Evolutionary conservation across 140 eudicot genomes (phyloP).

Genomic region (Oenanthe javanica): DNA sequence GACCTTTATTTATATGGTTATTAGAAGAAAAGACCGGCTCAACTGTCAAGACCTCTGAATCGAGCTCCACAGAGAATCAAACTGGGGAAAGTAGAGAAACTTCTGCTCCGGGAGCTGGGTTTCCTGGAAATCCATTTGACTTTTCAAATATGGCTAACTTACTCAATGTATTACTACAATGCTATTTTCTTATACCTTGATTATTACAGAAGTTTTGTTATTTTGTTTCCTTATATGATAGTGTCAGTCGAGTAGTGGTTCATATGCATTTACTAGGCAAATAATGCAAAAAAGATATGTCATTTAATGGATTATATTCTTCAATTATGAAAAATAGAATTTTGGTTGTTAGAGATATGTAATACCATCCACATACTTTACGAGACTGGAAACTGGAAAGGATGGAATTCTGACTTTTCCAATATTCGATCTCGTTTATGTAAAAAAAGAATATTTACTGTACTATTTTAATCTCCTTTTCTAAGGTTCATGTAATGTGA

Average conservation of each 20-base stretch:
- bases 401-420: background rate
- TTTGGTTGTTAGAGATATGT: background rate
- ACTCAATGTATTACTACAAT: background rate
- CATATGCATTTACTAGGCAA: background rate
- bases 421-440: background rate
- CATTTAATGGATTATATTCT: background rate
- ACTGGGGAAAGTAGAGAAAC: background rate
- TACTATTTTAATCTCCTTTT: background rate
- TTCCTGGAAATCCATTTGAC: constrained; percentile 6
- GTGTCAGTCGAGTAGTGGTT: background rate
- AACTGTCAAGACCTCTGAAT: background rate
- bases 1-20: background rate
- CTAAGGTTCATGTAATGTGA: constrained; percentile 2
- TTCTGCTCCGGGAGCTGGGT: background rate
- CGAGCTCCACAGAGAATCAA: background rate
- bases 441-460: background rate
- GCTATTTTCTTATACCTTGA: background rate
- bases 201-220: background rate
- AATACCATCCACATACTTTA: background rate
- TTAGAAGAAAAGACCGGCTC: background rate
- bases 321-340: background rate
- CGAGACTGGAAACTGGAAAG: background rate
- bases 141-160: background rate
- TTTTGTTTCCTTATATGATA: background rate
- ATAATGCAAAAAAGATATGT: background rate